Evolutionary conservation across 768 basidiomycete genomes (phyloP), one percentile per base, ranked within the genome.

Genomic region (Russula lepida): DNA sequence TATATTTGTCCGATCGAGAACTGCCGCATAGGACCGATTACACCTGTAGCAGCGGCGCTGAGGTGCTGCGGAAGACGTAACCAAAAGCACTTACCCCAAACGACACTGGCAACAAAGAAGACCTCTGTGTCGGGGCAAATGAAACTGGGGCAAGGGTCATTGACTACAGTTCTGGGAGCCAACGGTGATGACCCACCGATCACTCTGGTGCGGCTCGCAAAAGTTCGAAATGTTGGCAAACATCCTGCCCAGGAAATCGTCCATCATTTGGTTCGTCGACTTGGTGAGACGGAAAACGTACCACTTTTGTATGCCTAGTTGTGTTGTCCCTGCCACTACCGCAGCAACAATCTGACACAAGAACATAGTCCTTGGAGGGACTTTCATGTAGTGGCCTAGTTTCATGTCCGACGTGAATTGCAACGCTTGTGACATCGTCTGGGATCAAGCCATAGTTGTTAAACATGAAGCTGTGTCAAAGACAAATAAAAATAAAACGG

Each of bases 341-440:
- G 71, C 72, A 11, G 83, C 87, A 35, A 84, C 76, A 37, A 90
- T 76, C 73, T 91, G 88, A 63, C 66, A 65, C 60, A 60, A 66
- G 48, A 66, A 66, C 64, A 66, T 59, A 17, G 60, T 56, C 39
- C 66, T 62, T 30, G 66, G 66, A 23, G 85, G 83, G 33, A 88
- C 76, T 74, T 84, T 80, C 79, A 84, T 85, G 75, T 77, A 86
- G 73, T 88, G 85, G 48, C 88, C 87, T 21, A 89, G 78, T 72
- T 89, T 89, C 71, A 89, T 84, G 70, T 89, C 88, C 52, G 84
- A 82, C 48, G 84, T 80, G 68, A 86, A 87, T 82, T 84, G 73
- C 80, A 86, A 4, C 79, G 85, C 81, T 84, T 69, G 58, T 63
- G 65, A 41, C 68, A 71, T 69, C 68, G 65, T 62, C 65, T 64